Conservation (phyloP, 129 eudicot species). For the Solidago caesia region DNA sequence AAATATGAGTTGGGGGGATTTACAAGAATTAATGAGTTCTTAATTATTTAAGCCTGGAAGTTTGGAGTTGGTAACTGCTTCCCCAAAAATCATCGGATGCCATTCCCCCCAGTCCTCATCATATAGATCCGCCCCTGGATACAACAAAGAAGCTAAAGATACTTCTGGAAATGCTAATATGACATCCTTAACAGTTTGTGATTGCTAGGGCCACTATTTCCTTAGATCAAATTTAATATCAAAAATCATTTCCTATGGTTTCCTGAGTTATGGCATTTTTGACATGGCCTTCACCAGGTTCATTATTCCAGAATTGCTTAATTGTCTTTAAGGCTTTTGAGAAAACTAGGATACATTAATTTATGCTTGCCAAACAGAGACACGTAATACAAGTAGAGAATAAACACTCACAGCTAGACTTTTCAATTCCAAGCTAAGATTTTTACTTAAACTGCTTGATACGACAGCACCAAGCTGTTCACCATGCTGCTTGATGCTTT, state of each 20-base stretch:
- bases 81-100: too few species aligned
- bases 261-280: neutral
- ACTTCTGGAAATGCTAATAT: neutral
- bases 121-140: neutral
- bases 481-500: slow-evolving; percentile 52
- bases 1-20: too few species aligned
- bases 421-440: slow-evolving; percentile 60
- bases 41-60: too few species aligned
- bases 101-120: too few species aligned
- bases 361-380: neutral
- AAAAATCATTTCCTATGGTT: neutral
- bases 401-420: slow-evolving; percentile 63
- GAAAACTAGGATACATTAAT: neutral
- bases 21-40: too few species aligned
- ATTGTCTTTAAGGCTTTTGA: neutral
- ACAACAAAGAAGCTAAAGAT: neutral
- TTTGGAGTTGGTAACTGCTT: too few species aligned
- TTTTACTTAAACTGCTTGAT: slow-evolving; percentile 45
- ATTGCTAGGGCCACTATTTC: neutral
- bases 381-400: slow-evolving; percentile 8
- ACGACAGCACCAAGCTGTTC: slow-evolving; percentile 59
- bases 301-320: neutral
- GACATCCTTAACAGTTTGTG: neutral
- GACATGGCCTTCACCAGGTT: neutral
- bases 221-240: neutral